Evolutionary conservation across 495 filamentous ascomycete species (phyloP).

Genomic region (Copromyces sp.): DNA sequence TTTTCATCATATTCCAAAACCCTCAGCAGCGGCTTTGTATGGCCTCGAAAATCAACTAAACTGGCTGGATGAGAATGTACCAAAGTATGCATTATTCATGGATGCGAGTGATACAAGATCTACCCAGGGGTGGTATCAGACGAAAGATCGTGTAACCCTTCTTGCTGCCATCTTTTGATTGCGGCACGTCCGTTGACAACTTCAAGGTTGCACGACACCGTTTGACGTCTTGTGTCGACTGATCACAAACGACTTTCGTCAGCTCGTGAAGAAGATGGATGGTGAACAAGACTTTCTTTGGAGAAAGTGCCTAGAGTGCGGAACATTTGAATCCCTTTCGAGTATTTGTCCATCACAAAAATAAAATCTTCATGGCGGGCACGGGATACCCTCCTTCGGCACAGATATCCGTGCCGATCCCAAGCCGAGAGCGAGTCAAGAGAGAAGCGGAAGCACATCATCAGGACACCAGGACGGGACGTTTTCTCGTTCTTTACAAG

Average conservation of each 20-base stretch:
- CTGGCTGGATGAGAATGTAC: neutral
- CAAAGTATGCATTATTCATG: neutral
- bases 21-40: neutral
- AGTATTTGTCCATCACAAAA: neutral
- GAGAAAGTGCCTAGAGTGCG: too few species aligned
- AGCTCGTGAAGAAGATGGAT: neutral
- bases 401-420: neutral
- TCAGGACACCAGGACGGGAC: neutral
- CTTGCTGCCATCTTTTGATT: neutral
- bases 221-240: neutral
- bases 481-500: neutral
- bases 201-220: neutral
- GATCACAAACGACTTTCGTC: neutral
- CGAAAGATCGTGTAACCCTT: neutral
- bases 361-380: neutral
- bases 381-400: neutral
- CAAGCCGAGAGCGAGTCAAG: neutral
- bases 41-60: too few species aligned
- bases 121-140: neutral
- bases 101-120: neutral
- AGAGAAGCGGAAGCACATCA: neutral
- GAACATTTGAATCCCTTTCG: neutral
- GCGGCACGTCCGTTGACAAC: neutral
- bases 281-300: too few species aligned
- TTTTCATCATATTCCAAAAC: neutral